Percentiles rank a stretch among this genome's conserved stretches.
phyloP scores from a whole-genome alignment of 176 grass and related monocot genomes.

The Olyra latifolia region DNA sequence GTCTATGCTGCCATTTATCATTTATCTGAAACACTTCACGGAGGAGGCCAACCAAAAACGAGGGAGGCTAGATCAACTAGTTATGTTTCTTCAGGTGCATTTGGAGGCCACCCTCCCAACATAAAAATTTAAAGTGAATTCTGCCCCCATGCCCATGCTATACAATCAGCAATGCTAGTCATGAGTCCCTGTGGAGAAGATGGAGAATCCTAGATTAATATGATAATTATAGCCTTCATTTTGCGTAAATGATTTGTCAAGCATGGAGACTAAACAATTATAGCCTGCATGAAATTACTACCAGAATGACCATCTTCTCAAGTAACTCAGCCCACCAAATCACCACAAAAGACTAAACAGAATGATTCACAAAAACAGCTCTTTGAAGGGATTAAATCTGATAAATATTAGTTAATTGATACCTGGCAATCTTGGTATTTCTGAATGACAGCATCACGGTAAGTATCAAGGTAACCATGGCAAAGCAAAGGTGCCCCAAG shows the following conservation, averaged over 20 bases:
- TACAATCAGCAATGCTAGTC: conserved; percentile 1
- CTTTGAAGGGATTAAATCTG: conserved; percentile 5
- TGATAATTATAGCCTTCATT: background rate
- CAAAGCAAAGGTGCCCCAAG: conserved; percentile 91
- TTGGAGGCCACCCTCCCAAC: background rate
- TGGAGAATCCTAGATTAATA: conserved; percentile 18
- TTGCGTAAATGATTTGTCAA: background rate
- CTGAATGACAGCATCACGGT: conserved; percentile 88
- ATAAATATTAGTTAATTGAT: conserved; percentile 29
- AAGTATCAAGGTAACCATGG: conserved; percentile 78
- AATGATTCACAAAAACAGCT: conserved; percentile 13
- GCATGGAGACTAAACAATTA: background rate
- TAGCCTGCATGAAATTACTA: background rate
- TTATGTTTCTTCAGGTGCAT: conserved; percentile 6
- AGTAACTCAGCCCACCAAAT: background rate
- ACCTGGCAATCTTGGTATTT: conserved; percentile 94
- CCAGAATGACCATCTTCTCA: background rate
- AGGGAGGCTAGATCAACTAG: background rate
- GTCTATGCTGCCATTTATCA: background rate
- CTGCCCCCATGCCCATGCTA: conserved; percentile 28
- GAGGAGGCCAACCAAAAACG: background rate
- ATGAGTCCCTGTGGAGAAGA: conserved; percentile 44
- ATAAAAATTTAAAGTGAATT: background rate
- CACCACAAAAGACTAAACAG: background rate
- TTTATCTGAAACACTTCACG: background rate